Percentiles rank a stretch among this genome's conserved stretches.
phyloP scores from a whole-genome alignment of 768 basidiomycete species.

The Leccinum longicurvipes region DNA sequence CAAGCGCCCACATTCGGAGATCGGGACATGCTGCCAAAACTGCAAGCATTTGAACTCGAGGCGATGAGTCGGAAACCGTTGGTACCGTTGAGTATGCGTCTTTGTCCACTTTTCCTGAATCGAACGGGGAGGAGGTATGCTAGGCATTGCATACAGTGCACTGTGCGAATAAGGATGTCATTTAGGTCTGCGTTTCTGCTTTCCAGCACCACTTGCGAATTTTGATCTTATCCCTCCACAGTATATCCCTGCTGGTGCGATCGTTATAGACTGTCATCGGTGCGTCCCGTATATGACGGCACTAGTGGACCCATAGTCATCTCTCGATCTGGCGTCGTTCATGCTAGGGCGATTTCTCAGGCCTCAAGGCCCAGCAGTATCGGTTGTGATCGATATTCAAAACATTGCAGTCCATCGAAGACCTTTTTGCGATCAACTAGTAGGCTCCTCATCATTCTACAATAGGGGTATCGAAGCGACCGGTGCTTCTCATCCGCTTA shows the following conservation, averaged over 20 bases:
- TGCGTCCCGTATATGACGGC: neutral
- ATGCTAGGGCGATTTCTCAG: neutral
- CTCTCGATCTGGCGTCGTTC: neutral
- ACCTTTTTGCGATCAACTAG: neutral
- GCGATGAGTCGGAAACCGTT: constrained; percentile 34
- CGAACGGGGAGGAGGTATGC: too few relatives aligned
- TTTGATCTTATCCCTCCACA: too few relatives aligned
- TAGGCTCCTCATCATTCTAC: neutral
- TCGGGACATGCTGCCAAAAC: constrained; percentile 27
- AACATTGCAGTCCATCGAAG: neutral
- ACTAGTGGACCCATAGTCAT: neutral
- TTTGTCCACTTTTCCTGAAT: neutral
- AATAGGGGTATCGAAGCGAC: neutral
- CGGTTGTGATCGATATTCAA: neutral
- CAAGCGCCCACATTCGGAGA: constrained; percentile 37
- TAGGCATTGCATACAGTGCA: constrained; percentile 60
- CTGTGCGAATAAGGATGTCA: constrained; percentile 56
- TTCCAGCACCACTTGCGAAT: neutral
- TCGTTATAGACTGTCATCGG: neutral
- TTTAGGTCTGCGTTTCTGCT: constrained; percentile 42
- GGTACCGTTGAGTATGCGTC: constrained; percentile 24
- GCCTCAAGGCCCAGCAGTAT: neutral
- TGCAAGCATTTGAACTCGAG: constrained; percentile 35
- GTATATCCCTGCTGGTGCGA: neutral
- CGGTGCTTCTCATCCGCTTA: too few relatives aligned